Percentiles rank a stretch among this genome's conserved stretches.
Evolutionary conservation across 2,329 filamentous ascomycete species (phyloP).

Genomic region (Xylariales sp.): DNA sequence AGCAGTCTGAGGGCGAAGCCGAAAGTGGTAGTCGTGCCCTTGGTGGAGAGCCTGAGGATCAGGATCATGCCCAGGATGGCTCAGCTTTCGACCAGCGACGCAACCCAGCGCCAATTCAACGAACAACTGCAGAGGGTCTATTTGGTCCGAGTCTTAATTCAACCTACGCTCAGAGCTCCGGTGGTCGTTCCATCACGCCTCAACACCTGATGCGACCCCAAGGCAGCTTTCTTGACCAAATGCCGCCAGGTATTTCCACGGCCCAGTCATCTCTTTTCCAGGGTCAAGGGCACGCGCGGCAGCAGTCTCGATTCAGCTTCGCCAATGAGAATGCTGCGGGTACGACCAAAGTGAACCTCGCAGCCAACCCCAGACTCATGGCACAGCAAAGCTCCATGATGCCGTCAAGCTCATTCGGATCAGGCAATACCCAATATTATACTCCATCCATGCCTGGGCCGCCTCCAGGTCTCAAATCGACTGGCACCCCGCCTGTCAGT

Average conservation of each 20-base stretch:
- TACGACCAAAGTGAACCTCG: slow-evolving; percentile 65
- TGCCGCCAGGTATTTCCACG: slow-evolving; percentile 54
- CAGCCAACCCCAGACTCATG: slow-evolving; percentile 76
- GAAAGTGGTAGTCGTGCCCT: slow-evolving; percentile 83
- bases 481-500: slow-evolving; percentile 72
- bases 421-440: slow-evolving; percentile 69
- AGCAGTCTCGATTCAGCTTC: slow-evolving; percentile 85
- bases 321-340: slow-evolving; percentile 67
- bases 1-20: slow-evolving; percentile 64
- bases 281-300: slow-evolving; percentile 68
- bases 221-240: slow-evolving; percentile 53
- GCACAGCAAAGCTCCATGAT: slow-evolving; percentile 86
- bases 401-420: slow-evolving; percentile 59
- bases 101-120: slow-evolving; percentile 70
- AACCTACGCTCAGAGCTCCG: slow-evolving; percentile 41
- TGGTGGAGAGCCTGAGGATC: slow-evolving; percentile 88
- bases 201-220: slow-evolving; percentile 72
- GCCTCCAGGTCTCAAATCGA: slow-evolving; percentile 91
- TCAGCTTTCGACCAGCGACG: slow-evolving; percentile 54
- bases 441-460: slow-evolving; percentile 84
- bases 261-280: slow-evolving; percentile 49
- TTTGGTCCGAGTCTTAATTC: slow-evolving; percentile 50
- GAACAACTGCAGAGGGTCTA: slow-evolving; percentile 47
- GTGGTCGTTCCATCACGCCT: slow-evolving; percentile 70
- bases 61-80: slow-evolving; percentile 49